Base-by-base conservation (phyloP, 2,329 filamentous ascomycete species). In the Neofusicoccum parvum region DNA sequence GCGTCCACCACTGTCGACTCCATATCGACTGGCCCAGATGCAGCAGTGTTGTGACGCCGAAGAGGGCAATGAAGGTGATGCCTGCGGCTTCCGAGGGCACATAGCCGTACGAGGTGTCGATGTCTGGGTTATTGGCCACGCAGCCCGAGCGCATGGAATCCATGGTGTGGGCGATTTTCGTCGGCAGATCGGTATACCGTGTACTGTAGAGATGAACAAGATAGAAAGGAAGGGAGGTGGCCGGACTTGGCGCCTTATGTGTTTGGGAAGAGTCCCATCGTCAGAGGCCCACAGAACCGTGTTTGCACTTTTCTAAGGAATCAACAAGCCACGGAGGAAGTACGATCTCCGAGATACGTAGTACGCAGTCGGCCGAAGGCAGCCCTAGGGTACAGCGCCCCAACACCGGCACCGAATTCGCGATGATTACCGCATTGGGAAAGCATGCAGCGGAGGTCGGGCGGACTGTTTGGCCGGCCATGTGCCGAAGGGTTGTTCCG, bases 31-130 rank as follows among this genome's bases (percentile, higher is more conserved):
- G 62, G 15, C 20, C 41, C 3, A 46, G 36, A 23, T 64, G 62
- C 10, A 46, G 6, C n/a, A 56, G 14, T 17, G 48, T 56, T 2
- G 49, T 56, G 41, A 64, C 17, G n/a, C 49, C 49, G 27, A 64
- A 64, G 27, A 64, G 32, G 17, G 15, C 36, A 6, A 45, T 36
- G 27, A 53, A 64, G n/a, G 50, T 41, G 41, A 64, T 64, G 49
- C 62, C 62, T 9, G 49, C 62, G 14, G 49, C 48, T n/a, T 54
- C 41, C 17, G 62, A 64, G 9, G 62, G 62, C 12, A 64, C 62
- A 41, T 64, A 64, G 20, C 62, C 62, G 39, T 64, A 64, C 10
- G 36, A 23, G 20, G 37, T 53, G 4, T 39, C 3, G 32, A 37
- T 6, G 27, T 32, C 41, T 20, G 56, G 56, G 14, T 37, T 14